Conservation (phyloP, 257 asterid genomes). For the Gentiana straminea region DNA sequence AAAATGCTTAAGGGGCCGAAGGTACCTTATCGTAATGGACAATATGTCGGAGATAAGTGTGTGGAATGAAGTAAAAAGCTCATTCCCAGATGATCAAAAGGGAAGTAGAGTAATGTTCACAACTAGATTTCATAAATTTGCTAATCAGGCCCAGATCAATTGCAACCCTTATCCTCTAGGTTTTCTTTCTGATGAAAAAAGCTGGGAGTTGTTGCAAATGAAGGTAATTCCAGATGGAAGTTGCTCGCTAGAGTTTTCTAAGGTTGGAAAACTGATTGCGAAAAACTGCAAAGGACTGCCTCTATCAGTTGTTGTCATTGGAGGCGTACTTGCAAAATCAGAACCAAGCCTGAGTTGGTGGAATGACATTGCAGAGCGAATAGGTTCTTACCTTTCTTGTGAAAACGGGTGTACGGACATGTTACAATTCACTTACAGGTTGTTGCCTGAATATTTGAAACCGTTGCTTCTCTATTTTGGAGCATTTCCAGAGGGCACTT, state of each 20-base stretch:
- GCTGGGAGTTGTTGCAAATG: conserved; percentile 9
- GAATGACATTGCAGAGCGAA: not conserved
- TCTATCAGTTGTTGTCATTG: conserved; percentile 1
- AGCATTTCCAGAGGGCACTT: not conserved
- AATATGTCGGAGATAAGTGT: conserved; percentile 11
- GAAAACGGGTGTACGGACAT: not conserved
- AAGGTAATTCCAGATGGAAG: not conserved
- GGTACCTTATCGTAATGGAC: conserved; percentile 11
- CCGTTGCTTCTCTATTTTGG: conserved; percentile 8
- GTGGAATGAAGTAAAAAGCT: conserved; percentile 8
- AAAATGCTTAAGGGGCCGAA: conserved; percentile 2
- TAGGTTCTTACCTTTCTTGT: not conserved
- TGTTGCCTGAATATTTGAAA: conserved; percentile 1
- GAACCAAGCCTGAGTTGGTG: not conserved
- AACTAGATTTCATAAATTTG: not conserved
- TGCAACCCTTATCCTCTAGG: not conserved
- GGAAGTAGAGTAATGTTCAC: conserved; percentile 9
- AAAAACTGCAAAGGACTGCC: conserved; percentile 3
- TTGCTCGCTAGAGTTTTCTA: not conserved
- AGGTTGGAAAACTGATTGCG: conserved; percentile 2
- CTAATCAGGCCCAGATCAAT: not conserved
- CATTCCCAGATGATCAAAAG: conserved; percentile 1
- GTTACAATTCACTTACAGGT: not conserved
- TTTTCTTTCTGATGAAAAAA: not conserved
- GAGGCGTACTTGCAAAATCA: not conserved